phyloP scores from a whole-genome alignment of 768 basidiomycete species.

The Lactarius trivialis region DNA sequence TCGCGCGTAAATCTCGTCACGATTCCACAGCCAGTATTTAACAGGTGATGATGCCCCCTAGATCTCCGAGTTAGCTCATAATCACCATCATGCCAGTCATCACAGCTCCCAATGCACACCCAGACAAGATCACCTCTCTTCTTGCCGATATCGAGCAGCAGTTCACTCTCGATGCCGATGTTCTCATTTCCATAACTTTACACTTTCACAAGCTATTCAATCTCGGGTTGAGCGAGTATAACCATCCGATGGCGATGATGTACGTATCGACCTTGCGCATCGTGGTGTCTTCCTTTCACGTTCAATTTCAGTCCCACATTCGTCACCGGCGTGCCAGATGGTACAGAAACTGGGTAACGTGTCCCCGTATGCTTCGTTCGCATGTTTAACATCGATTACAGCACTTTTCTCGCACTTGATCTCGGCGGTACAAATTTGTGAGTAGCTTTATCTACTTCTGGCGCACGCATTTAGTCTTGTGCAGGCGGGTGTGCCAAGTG shows the following conservation, averaged over 20 bases:
- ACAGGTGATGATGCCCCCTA: neutral
- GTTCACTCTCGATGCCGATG: conserved; percentile 59
- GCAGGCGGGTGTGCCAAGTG: conserved; percentile 91
- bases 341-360: conserved; percentile 83
- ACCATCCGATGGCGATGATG: conserved; percentile 91
- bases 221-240: conserved; percentile 65
- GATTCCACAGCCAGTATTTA: no score
- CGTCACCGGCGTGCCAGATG: conserved; percentile 92
- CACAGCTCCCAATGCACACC: conserved; percentile 8
- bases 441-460: conserved; percentile 29
- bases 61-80: neutral
- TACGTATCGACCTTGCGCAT: conserved; percentile 30
- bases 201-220: conserved; percentile 79
- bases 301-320: conserved; percentile 67
- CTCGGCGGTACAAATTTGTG: conserved; percentile 97
- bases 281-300: neutral
- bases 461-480: conserved; percentile 15
- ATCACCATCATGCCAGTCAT: conserved; percentile 17
- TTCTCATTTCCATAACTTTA: conserved; percentile 61
- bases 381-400: conserved; percentile 28
- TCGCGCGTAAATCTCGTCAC: neutral
- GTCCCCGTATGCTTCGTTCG: neutral
- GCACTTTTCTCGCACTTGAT: conserved; percentile 94
- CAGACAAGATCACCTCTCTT: conserved; percentile 17
- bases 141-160: conserved; percentile 64